These are phyloP conservation scores for Jatropha multifida DNA, from an alignment of 441 rosid species.

Conservation along the genomic window DNA sequence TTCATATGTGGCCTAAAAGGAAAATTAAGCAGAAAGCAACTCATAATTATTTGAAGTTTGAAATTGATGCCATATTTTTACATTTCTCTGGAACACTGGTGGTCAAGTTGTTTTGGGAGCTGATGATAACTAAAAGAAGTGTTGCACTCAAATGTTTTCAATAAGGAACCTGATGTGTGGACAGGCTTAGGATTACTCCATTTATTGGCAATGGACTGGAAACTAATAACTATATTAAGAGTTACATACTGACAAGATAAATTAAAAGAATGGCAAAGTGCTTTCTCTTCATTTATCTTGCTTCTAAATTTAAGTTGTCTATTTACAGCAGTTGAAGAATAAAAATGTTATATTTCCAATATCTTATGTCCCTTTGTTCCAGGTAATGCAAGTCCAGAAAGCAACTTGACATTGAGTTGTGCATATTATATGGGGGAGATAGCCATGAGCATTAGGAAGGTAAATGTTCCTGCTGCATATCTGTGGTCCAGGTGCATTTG, in stretches of 20 bases:
- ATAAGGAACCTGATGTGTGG: background rate
- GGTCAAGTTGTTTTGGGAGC: background rate
- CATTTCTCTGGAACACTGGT: background rate
- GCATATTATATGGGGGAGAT: conserved; percentile 93
- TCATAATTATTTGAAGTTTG: conserved; percentile 5
- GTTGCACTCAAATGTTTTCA: background rate
- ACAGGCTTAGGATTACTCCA: background rate
- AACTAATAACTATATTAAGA: background rate
- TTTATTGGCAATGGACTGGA: background rate
- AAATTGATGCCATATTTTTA: background rate
- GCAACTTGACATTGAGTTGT: conserved; percentile 76
- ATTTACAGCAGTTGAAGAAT: conserved; percentile 13
- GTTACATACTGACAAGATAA: background rate
- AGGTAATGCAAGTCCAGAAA: conserved; percentile 91
- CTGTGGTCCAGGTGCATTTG: background rate
- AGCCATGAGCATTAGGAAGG: conserved; percentile 94
- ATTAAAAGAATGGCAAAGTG: background rate
- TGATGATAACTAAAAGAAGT: background rate
- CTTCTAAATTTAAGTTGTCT: conserved; percentile 11
- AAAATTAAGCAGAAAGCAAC: background rate
- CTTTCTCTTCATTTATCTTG: background rate
- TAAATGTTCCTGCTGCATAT: conserved; percentile 24
- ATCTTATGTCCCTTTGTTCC: conserved; percentile 26
- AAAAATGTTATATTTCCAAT: conserved; percentile 12
- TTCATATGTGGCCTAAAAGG: background rate